phyloP scores from a whole-genome alignment of 2,329 filamentous ascomycete species.

The Fusarium sp. region DNA sequence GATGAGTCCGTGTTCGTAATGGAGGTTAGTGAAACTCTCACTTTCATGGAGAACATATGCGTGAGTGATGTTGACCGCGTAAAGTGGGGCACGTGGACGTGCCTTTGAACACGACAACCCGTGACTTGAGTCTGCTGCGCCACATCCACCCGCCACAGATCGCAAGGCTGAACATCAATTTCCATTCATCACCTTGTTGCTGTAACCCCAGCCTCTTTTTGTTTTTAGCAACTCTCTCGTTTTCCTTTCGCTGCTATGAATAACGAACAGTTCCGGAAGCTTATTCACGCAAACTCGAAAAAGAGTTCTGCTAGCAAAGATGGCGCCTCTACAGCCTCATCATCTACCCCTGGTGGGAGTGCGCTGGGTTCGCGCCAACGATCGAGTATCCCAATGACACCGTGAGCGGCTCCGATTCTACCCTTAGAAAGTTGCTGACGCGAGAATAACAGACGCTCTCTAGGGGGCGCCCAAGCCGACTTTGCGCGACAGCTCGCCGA shows the following conservation, averaged over 20 bases:
- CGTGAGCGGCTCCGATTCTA: constrained; percentile 65
- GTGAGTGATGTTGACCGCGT: constrained; percentile 46
- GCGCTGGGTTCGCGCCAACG: constrained; percentile 81
- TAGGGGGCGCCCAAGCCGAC: constrained; percentile 67
- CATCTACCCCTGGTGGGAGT: constrained; percentile 50
- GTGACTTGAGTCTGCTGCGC: constrained; percentile 46
- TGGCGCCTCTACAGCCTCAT: constrained; percentile 56
- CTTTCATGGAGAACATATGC: background rate
- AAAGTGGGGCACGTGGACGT: constrained; percentile 50
- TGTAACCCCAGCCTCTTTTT: background rate
- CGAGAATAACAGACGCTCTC: constrained; percentile 67
- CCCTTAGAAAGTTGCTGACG: constrained; percentile 36
- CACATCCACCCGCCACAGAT: constrained; percentile 34
- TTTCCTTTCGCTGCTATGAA: constrained; percentile 74
- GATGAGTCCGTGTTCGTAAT: background rate
- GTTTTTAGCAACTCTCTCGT: background rate
- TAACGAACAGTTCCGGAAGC: constrained; percentile 91
- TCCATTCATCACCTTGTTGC: constrained; percentile 5
- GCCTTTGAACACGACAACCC: constrained; percentile 55
- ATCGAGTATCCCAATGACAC: constrained; percentile 93
- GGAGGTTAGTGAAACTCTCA: constrained; percentile 4
- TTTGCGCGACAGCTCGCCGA: constrained; percentile 90
- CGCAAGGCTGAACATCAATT: constrained; percentile 31
- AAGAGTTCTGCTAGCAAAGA: constrained; percentile 56
- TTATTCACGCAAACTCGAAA: constrained; percentile 68